phyloP scores from a whole-genome alignment of 148 eudicot species.

The Vaccinium darrowii region DNA sequence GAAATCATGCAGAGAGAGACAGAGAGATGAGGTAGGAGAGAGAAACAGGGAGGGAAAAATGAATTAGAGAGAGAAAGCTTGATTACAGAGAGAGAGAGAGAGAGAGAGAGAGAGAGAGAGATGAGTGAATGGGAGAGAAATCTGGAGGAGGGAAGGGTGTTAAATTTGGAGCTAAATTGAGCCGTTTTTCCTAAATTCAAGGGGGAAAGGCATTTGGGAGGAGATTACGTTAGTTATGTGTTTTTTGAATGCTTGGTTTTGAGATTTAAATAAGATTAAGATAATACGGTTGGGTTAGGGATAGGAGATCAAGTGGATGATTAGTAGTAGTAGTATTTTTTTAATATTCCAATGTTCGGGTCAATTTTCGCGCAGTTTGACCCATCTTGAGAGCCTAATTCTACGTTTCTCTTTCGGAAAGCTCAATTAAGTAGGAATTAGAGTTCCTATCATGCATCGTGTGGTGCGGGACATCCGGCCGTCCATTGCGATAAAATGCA shows the following conservation, averaged over 20 bases:
- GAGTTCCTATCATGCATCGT: too few species aligned
- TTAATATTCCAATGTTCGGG: too few species aligned
- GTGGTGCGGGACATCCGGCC: too few species aligned
- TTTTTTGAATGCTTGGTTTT: not conserved
- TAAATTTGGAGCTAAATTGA: not conserved
- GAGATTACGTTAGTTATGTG: constrained; percentile 10
- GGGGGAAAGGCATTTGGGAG: constrained; percentile 8
- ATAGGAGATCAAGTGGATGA: not conserved
- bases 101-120: not conserved
- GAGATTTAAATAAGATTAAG: not conserved
- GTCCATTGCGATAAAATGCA: too few species aligned
- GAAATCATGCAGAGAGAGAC: not conserved
- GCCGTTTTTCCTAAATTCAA: not conserved
- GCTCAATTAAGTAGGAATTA: too few species aligned
- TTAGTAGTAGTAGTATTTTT: not conserved
- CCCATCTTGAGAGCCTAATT: too few species aligned
- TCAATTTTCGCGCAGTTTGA: too few species aligned
- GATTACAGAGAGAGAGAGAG: not conserved
- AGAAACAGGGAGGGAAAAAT: not conserved
- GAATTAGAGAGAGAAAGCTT: not conserved
- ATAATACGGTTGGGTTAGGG: not conserved
- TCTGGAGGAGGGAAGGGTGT: not conserved
- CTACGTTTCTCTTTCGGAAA: too few species aligned
- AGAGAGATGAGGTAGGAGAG: not conserved
- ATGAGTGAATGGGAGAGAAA: not conserved